Evolutionary conservation across 495 filamentous ascomycete genomes (phyloP).

Genomic region (Clavariopsis aquatica): DNA sequence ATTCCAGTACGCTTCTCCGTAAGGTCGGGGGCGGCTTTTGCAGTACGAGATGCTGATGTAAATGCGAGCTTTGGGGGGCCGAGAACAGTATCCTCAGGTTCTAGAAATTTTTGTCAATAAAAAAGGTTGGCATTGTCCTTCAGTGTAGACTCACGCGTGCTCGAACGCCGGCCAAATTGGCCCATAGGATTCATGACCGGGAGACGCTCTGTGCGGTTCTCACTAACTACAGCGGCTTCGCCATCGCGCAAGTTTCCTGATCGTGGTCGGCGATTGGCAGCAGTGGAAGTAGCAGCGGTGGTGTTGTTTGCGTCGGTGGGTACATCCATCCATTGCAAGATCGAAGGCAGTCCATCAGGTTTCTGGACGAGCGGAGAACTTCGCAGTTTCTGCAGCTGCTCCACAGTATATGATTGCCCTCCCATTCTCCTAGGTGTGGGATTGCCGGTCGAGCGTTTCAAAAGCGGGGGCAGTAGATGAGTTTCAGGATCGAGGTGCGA

Average conservation of each 20-base stretch:
- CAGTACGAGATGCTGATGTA: constrained; percentile 66
- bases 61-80: constrained; percentile 87
- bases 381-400: constrained; percentile 75
- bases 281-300: neutral
- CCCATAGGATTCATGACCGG: constrained; percentile 43
- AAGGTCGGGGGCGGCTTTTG: constrained; percentile 28
- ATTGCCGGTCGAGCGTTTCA: neutral
- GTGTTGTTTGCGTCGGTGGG: constrained; percentile 29
- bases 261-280: constrained; percentile 19
- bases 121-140: neutral
- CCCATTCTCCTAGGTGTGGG: constrained; percentile 30
- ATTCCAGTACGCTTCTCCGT: constrained; percentile 12
- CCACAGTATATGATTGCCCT: constrained; percentile 64
- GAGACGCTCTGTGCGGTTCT: constrained; percentile 28
- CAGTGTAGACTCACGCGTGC: constrained; percentile 52
- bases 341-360: constrained; percentile 75
- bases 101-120: constrained; percentile 42
- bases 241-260: constrained; percentile 15
- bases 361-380: constrained; percentile 83
- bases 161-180: constrained; percentile 64
- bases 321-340: constrained; percentile 94
- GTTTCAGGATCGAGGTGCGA: neutral
- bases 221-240: constrained; percentile 16
- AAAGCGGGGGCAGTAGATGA: neutral
- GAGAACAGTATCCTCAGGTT: constrained; percentile 79